Base-by-base conservation (phyloP, 352 stramenopile genomes). In the Globisporangium nunn region DNA sequence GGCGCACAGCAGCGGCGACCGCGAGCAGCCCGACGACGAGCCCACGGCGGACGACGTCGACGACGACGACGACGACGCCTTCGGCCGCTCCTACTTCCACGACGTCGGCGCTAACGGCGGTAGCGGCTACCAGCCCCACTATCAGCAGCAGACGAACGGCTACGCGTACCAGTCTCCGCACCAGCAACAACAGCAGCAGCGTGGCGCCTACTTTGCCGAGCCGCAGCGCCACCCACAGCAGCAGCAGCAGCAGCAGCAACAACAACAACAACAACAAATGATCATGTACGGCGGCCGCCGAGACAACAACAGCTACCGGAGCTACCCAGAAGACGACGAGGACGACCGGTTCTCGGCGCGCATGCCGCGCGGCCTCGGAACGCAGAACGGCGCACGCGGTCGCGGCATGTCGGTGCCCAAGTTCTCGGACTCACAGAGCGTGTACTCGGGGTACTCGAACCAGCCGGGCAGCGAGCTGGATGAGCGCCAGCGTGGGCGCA, bases 391-490 rank as follows among this genome's bases (percentile, higher is more conserved):
- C 54, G 47, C 10, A 31, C 40, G 10, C 59, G 52, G 37, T 44
- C 47, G 15, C 31, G 37, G 8, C 49, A 66, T 43, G 37, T 43
- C 37, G 12, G 37, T 4, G 11, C 37, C 37, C 30, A 43, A 58
- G 45, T 35, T 43, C 17, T 7, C 30, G 35, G 52, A 59, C n/a
- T 15, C 46, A 11, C 75, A 72, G 18, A 51, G 50, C 18, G 49
- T 74, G 18, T 67, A 72, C 54, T 71, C 70, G 41, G 65, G 74
- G 48, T 78, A 75, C 51, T 70, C 69, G 29, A 58, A 66, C 52
- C 47, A 63, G 31, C n/a, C 41, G 0, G 61, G 64, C 29, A 44
- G 28, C 4, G 41, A 54, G 57, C 52, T 39, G 4, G 43, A 39
- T 4, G 48, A 58, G 17, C 46, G 51, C 28, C 31, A 61, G 18